A percentile compares a stretch with the other conserved stretches of the same genome.
Conservation (phyloP, 164 flowering plant species). For the Vitis cinerea region DNA sequence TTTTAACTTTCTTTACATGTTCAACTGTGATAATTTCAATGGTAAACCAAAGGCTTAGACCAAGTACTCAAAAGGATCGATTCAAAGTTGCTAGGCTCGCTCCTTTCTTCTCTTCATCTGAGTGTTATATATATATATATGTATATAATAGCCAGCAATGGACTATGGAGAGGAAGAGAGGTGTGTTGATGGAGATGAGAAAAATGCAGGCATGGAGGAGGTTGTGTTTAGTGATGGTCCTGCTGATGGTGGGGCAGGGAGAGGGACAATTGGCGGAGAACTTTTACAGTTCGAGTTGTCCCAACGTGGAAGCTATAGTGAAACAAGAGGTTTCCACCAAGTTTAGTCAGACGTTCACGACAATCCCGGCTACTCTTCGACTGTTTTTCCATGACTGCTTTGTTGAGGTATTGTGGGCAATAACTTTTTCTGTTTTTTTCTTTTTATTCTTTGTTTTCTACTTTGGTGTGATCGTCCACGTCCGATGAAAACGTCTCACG, state of each 20-base stretch:
- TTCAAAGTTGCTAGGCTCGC: no score
- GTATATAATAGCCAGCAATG: no score
- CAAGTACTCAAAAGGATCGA: no score
- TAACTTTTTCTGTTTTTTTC: background rate
- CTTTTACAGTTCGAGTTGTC: slow-evolving; percentile 58
- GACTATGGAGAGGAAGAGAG: background rate
- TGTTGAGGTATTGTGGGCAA: slow-evolving; percentile 45
- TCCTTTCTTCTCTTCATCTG: no score
- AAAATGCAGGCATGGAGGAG: slow-evolving; percentile 25
- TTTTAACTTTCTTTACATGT: no score
- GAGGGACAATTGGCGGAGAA: slow-evolving; percentile 46
- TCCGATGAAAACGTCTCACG: no score
- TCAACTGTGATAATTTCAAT: no score
- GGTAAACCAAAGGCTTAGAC: no score
- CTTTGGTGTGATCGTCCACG: no score
- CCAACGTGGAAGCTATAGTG: slow-evolving; percentile 57
- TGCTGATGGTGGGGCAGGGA: slow-evolving; percentile 28
- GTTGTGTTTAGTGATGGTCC: slow-evolving; percentile 16
- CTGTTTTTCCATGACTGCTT: slow-evolving; percentile 90
- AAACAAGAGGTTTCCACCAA: slow-evolving; percentile 45
- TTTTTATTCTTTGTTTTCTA: no score
- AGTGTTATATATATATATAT: no score
- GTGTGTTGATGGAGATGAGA: background rate
- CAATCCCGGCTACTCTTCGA: slow-evolving; percentile 75
- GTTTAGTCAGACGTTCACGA: slow-evolving; percentile 48